Percentiles rank a stretch among this genome's conserved stretches.
These are phyloP conservation scores for Parachlorella kessleri DNA, from an alignment of 139 green algal species.

Conservation along the genomic window DNA sequence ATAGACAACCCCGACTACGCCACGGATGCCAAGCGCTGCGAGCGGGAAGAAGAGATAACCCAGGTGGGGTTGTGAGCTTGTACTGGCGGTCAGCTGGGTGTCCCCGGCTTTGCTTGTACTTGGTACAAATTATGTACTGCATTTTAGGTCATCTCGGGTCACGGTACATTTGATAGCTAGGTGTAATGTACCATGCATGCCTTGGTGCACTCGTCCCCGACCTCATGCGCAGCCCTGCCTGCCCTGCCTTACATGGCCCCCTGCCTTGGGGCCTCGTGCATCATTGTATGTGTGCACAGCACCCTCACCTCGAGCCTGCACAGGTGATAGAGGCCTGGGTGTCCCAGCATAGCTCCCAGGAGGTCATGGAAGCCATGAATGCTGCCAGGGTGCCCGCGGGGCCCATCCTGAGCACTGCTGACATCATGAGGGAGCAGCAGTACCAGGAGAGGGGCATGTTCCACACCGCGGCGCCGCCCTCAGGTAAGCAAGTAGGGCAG, in stretches of 20 bases:
- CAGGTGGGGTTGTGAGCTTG: constrained; percentile 19
- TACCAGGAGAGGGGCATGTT: constrained; percentile 63
- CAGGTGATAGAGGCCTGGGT: constrained; percentile 55
- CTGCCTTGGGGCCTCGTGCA: too few species aligned
- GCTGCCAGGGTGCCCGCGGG: constrained; percentile 64
- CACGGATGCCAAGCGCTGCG: constrained; percentile 55
- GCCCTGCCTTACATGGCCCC: too few species aligned
- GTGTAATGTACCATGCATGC: too few species aligned
- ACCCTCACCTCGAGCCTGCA: too few species aligned
- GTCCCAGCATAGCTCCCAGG: constrained; percentile 28
- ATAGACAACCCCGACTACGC: constrained; percentile 65
- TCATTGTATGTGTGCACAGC: too few species aligned
- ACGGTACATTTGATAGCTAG: too few species aligned
- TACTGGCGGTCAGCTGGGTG: background rate
- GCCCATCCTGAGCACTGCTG: constrained; percentile 62
- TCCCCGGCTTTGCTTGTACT: background rate
- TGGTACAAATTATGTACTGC: too few species aligned
- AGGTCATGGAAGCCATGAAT: constrained; percentile 61
- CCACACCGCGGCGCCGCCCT: constrained; percentile 34
- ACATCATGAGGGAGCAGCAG: constrained; percentile 62
- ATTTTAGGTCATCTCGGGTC: too few species aligned
- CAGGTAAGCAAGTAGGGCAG: background rate
- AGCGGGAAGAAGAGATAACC: constrained; percentile 47
- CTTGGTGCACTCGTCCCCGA: too few species aligned
- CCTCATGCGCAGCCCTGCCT: too few species aligned